Base-by-base conservation (phyloP, 768 basidiomycete genomes). In the Mycena sanguinolenta region DNA sequence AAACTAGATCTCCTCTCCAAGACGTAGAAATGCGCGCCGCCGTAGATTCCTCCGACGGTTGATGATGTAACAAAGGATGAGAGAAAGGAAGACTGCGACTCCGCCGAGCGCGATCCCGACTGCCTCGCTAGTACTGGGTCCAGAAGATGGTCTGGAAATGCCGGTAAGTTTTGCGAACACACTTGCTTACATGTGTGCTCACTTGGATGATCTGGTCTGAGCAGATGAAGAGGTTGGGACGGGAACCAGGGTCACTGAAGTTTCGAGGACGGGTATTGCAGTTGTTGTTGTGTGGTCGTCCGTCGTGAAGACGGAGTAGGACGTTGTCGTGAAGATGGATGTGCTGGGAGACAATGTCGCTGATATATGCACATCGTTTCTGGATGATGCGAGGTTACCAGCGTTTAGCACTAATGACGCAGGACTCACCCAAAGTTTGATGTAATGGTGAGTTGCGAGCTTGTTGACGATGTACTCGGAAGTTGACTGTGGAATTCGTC, bases 51-150 rank as follows among this genome's bases (percentile, higher is more conserved):
- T 25, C 7, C 71, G 61, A 8, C 57, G 61, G 21, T 57, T 21
- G 49, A 72, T 42, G 39, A 72, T 72, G 34, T 27, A 60, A 14
- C 14, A 19, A 19, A 72, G 66, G 10, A 55, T 39, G 39, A 63
- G 28, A n/a, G 36, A 8, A 8, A 72, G 65, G 38, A 72, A 27
- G 25, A 50, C 16, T 4, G 58, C 57, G 34, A 72, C 62, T 6
- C 62, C 71, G 28, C 55, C 65, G 32, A 72, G 25, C 6, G 71
- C 71, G 13, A 63, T 38, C 28, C 71, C 71, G 14, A 68, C 44
- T 25, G 16, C 14, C 16, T 54, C 30, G 28, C 39, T 42, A 7
- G 52, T 65, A n/a, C 49, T 65, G 16, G 21, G 60, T 8, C 32
- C 34, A 14, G 55, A 32, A 34, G 62, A 50, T n/a, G n/a, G n/a